Base-by-base conservation (phyloP, 2,329 filamentous ascomycete species). In the Fusarium duplospermum region DNA sequence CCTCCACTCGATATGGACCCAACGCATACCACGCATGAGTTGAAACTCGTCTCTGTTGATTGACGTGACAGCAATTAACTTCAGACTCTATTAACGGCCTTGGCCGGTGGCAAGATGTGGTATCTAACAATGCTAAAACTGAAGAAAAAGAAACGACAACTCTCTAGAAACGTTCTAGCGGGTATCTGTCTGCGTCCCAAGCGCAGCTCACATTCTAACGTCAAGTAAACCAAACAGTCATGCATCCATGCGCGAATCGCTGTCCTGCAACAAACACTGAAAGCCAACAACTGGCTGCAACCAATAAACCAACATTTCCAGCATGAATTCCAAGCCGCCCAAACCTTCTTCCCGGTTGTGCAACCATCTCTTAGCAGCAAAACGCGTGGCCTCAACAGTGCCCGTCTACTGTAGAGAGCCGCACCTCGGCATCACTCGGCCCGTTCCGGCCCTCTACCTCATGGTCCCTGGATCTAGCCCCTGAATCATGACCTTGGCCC, bases 381-480 rank as follows among this genome's bases (percentile, higher is more conserved):
- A 50, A 66, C 33, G 35, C 52, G 52, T 52, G 36, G 50, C 45
- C 36, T 57, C 47, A 16, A 29, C 56, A 27, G 42, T 29, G 40
- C 7, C 64, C 38, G 45, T 67, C 71, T 31, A 33, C 31, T 33
- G 31, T 33, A 64, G 52, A 72, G 59, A 66, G 52, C 38, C 42
- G 58, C 61, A 62, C 64, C 69, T 54, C 64, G 65, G 68, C 64
- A 38, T 69, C 54, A 59, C 70, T 73, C 76, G 75, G 76, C 70
- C 76, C 76, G 76, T 78, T 64, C 76, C 76, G 75, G 64, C 72
- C 71, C 66, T 59, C 62, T 67, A 59, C 42, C 22, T 67, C 54
- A 59, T 40, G 50, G 20, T 50, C 38, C 66, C 59, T 52, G 33
- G 35, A 50, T 64, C 60, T 36, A 54, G 38, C 20, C 40, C 54